Base-by-base conservation (phyloP, 1,139 yeast genomes). In the Kluyveromyces sp. region DNA sequence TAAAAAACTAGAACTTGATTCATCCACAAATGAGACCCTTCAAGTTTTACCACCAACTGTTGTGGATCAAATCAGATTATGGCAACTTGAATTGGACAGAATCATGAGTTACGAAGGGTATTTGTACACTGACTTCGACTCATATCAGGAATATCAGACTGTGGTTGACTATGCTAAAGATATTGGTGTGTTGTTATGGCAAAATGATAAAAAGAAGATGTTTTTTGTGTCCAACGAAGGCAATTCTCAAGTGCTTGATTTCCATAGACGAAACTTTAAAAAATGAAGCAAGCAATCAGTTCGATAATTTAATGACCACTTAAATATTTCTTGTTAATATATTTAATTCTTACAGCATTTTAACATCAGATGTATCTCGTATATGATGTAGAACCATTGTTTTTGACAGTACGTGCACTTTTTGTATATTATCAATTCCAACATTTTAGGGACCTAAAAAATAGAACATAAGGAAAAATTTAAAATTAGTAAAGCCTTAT, bases 11-110 rank as follows among this genome's bases (percentile, higher is more conserved):
- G 89, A 81, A 53, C 51, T 80, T 38, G 83, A 81, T 49, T 73
- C 78, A 46, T 75, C 75, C 48, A 70, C 77, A 35, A 75, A 75
- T 52, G 79, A 81, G 10, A 73, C 75, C 2, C 63, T 83, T 35
- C 89, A 83, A 58, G 70, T 89, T 21, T 68, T 92, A 8, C 98
- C 97, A 3, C 96, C 97, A 0, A 94, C 96, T 0, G 96, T 92
- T 6, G 89, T 88, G 1, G 99, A 92, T 67, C 99, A 92, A 64
- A 87, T 92, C 55, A 83, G 82, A 60, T 72, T 92, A 47, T 92
- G 99, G 99, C 98, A 92, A 68, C 72, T 92, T 52, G 99, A 92
- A 62, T 69, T 90, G 70, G 98, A 92, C 63, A 77, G 99, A 67
- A 86, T 92, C 52, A 83, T 85, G 58, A 80, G 95, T 0, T 86